Evolutionary conservation across 768 basidiomycete genomes (phyloP), one percentile per base, ranked within the genome.

Genomic region (Serendipita sp.): DNA sequence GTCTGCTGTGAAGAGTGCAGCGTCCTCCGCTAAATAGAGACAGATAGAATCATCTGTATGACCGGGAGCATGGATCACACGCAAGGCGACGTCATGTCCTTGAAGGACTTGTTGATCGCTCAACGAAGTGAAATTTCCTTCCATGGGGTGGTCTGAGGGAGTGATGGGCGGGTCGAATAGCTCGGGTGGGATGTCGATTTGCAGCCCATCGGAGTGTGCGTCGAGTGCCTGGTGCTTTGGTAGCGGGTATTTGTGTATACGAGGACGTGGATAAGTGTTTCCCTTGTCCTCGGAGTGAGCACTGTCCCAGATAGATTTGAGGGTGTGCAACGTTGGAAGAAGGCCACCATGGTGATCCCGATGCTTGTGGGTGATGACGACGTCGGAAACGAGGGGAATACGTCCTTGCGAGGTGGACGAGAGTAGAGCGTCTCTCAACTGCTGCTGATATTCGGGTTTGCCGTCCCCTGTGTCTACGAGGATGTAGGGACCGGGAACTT

Each of bases 361-460:
- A 70, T 98, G 95, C 79, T 85, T 85, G 72, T 98, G 95, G 0
- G 92, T 90, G 62, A 98, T 76, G 68, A 98, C 76, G 72, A 98
- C 89, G 70, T 97, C 92, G 11, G 89, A 90, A 56, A 97, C 73
- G 56, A 84, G 79, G 5, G 82, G 81, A 30, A 61, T 34, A 9
- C 14, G 28, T 20, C 31, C 43, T 17, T 60, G 48, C 76, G 74
- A 24, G 67, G 62, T 3, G 75, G 70, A 60, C 79, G 71, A 42
- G 69, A 64, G 9, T n/a, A 91, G 75, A 24, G 84, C 83, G 14
- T 78, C 75, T 64, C 81, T 76, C 42, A 95, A 83, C 53, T 82
- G 63, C 9, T 85, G 79, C 17, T 82, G 78, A 70, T 93, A 95
- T 48, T 77, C 77, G 0, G 79, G 76, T 16, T 75, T 74, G 2